Conservation (phyloP, 2,329 filamentous ascomycete species). For the Trichoderma breve region DNA sequence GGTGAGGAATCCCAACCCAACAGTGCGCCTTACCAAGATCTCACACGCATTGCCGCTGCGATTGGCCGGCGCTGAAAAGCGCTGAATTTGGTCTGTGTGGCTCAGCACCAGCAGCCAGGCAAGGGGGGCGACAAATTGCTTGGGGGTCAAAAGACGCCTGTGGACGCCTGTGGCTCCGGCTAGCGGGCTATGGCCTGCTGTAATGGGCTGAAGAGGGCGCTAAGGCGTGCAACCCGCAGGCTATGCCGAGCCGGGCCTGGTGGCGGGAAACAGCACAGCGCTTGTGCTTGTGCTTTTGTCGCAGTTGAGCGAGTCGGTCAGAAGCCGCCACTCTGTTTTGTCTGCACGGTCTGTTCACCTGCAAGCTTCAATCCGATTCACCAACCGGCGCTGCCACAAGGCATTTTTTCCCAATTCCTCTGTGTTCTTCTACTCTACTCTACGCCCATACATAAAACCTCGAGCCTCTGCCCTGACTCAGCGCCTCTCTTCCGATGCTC, state of each 20-base stretch:
- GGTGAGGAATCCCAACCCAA: not conserved
- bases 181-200: not conserved
- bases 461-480: not conserved
- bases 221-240: not conserved
- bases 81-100: not conserved
- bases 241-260: constrained; percentile 2
- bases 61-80: not conserved
- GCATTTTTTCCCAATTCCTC: not conserved
- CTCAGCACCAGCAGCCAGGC: not conserved
- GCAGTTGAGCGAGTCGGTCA: not conserved
- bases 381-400: not conserved
- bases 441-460: not conserved
- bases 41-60: not conserved
- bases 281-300: not conserved
- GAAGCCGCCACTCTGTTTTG: not conserved
- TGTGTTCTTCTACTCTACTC: not conserved
- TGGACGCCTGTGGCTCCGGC: not conserved
- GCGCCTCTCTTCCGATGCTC: not conserved
- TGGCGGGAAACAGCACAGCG: constrained; percentile 7
- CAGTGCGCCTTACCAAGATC: not conserved
- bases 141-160: not conserved
- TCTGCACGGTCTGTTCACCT: not conserved
- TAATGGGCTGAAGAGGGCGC: not conserved
- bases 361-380: not conserved
- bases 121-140: not conserved